Percentiles rank a stretch among this genome's conserved stretches.
phyloP scores from a whole-genome alignment of 164 flowering plant species.

The Macadamia integrifolia region DNA sequence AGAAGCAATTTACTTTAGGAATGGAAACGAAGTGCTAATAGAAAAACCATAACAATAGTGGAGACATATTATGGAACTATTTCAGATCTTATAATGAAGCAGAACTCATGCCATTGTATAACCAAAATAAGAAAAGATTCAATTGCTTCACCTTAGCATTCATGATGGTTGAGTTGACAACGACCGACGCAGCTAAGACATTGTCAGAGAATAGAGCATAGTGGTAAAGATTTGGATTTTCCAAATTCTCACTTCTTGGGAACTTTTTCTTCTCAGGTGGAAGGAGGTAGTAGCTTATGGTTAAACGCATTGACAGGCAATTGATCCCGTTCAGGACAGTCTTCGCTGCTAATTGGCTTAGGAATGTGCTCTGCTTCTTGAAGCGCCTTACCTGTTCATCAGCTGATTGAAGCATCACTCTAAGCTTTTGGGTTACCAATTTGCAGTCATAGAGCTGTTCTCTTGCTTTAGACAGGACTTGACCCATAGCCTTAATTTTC shows the following conservation, averaged over 20 bases:
- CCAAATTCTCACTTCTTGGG: conserved; percentile 84
- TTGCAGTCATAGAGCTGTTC: conserved; percentile 85
- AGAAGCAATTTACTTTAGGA: conserved; percentile 7
- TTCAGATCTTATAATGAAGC: not conserved
- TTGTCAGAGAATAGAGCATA: conserved; percentile 98
- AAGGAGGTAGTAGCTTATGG: conserved; percentile 86
- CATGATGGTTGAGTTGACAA: conserved; percentile 84
- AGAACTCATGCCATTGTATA: not conserved
- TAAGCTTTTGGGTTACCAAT: conserved; percentile 75
- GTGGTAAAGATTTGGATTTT: conserved; percentile 80
- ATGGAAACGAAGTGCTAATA: not conserved
- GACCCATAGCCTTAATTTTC: conserved; percentile 92
- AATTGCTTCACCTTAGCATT: conserved; percentile 80
- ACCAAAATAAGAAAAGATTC: conserved; percentile 3
- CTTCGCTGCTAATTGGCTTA: conserved; percentile 96
- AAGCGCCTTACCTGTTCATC: conserved; percentile 95
- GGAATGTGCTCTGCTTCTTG: conserved; percentile 96
- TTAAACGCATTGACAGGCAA: conserved; percentile 91
- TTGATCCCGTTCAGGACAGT: conserved; percentile 95
- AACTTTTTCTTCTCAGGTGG: conserved; percentile 80
- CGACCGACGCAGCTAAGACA: conserved; percentile 98
- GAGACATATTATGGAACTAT: not conserved
- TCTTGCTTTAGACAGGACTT: conserved; percentile 76
- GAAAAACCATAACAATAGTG: not conserved
- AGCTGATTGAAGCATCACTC: conserved; percentile 98